Evolutionary conservation across 441 rosid genomes (phyloP).

Genomic region (Populus hybrid): DNA sequence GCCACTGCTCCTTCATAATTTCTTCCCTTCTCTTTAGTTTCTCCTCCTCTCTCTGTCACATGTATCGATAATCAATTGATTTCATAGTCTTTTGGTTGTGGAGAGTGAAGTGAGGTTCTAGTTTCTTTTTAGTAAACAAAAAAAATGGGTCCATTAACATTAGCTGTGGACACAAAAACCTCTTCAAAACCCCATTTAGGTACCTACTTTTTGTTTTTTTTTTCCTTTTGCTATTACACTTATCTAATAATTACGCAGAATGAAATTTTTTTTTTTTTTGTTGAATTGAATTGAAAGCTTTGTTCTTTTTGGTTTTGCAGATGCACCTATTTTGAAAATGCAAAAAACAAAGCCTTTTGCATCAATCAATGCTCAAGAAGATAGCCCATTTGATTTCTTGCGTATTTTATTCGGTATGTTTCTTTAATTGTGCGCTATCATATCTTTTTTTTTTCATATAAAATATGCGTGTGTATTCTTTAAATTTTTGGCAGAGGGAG

Average conservation of each 20-base stretch:
- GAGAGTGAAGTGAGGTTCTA: background rate
- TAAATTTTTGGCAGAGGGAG: conserved; percentile 52
- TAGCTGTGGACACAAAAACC: conserved; percentile 20
- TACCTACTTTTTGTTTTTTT: background rate
- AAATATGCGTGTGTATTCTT: background rate
- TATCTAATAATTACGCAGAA: background rate
- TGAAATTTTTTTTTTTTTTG: background rate
- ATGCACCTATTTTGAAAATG: conserved; percentile 34
- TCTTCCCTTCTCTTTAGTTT: background rate
- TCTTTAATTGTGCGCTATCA: background rate
- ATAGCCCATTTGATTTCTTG: conserved; percentile 77
- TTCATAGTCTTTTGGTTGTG: background rate
- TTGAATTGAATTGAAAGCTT: background rate
- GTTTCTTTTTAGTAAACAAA: background rate
- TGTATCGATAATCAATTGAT: background rate
- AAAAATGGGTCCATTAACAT: conserved; percentile 20
- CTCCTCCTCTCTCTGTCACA: background rate
- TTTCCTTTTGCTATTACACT: background rate
- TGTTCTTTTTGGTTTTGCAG: conserved; percentile 40
- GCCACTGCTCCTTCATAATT: background rate
- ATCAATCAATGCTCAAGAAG: conserved; percentile 51
- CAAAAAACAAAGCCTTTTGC: conserved; percentile 59
- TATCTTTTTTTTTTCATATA: background rate
- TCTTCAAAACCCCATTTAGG: conserved; percentile 18
- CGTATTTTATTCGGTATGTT: conserved; percentile 67